Conservation (phyloP, 805 yeast genomes). For the Grigorovia humatica region DNA sequence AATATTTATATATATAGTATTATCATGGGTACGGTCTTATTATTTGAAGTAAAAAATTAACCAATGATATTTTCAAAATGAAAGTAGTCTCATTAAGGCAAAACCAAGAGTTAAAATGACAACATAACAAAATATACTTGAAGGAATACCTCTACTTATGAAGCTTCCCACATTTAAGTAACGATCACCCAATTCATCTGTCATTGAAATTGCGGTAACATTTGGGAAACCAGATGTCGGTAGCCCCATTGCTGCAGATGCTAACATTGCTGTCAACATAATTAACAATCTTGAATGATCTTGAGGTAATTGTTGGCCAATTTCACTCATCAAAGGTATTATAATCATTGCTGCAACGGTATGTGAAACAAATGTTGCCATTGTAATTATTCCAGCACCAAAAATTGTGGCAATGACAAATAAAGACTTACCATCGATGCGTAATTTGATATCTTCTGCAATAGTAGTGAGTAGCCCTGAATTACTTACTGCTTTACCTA, state of each 20-base stretch:
- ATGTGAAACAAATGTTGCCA: constrained; percentile 94
- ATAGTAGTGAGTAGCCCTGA: constrained; percentile 77
- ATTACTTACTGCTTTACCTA: constrained; percentile 90
- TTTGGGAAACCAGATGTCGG: constrained; percentile 98
- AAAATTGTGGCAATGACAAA: constrained; percentile 68
- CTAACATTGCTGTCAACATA: constrained; percentile 50
- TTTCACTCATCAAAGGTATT: constrained; percentile 80
- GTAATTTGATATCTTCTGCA: constrained; percentile 55
- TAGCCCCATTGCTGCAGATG: constrained; percentile 94
- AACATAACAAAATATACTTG: constrained; percentile 64
- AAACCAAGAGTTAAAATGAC: constrained; percentile 75
- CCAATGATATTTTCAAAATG: constrained; percentile 27
- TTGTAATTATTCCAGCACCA: constrained; percentile 67
- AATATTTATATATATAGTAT: background rate
- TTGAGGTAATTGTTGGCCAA: constrained; percentile 64
- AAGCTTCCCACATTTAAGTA: constrained; percentile 80
- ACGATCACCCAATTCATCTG: constrained; percentile 85
- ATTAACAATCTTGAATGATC: constrained; percentile 83
- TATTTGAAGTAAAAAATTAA: no score
- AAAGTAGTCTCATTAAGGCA: constrained; percentile 50
- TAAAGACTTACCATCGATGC: constrained; percentile 57
- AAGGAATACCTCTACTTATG: constrained; percentile 83
- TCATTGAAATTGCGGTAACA: constrained; percentile 91
- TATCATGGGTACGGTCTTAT: no score
- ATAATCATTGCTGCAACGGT: constrained; percentile 94